Conservation (phyloP, 352 stramenopile species). For the Aphanomyces cochlioides region DNA sequence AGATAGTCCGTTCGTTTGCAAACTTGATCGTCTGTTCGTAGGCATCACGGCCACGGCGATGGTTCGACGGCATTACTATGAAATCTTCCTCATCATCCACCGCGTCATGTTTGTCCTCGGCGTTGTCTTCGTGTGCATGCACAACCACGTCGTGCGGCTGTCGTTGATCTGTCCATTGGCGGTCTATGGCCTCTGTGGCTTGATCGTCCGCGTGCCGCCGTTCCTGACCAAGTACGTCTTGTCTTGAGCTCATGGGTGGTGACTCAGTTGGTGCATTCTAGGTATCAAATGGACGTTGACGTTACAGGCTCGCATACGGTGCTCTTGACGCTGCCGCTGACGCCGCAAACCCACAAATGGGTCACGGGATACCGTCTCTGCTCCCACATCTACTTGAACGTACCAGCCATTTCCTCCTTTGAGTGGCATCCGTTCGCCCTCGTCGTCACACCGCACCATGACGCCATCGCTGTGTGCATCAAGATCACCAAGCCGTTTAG, state of each 20-base stretch:
- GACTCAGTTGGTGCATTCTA: no score
- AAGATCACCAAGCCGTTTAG: constrained; percentile 47
- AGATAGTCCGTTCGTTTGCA: not conserved
- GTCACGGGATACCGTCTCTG: constrained; percentile 49
- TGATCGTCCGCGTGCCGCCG: constrained; percentile 43
- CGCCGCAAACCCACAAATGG: constrained; percentile 53
- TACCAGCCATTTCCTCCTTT: constrained; percentile 53
- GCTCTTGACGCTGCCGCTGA: constrained; percentile 52
- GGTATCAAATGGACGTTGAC: not conserved
- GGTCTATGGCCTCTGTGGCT: constrained; percentile 53
- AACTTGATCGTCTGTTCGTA: not conserved
- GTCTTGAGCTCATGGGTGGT: no score
- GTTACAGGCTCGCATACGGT: constrained; percentile 42
- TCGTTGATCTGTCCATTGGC: constrained; percentile 56
- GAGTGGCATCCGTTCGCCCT: constrained; percentile 82
- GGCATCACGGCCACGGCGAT: constrained; percentile 48
- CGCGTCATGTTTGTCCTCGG: constrained; percentile 64
- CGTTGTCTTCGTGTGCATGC: constrained; percentile 74
- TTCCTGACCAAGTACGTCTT: constrained; percentile 44
- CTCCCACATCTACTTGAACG: constrained; percentile 71
- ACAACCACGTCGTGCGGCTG: constrained; percentile 48
- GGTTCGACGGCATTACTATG: constrained; percentile 62
- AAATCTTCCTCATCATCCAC: constrained; percentile 43
- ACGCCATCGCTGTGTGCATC: constrained; percentile 72
- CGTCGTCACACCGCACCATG: constrained; percentile 60